Evolutionary conservation across 2,329 filamentous ascomycete genomes (phyloP).

Genomic region (Graphilbum fragrans): DNA sequence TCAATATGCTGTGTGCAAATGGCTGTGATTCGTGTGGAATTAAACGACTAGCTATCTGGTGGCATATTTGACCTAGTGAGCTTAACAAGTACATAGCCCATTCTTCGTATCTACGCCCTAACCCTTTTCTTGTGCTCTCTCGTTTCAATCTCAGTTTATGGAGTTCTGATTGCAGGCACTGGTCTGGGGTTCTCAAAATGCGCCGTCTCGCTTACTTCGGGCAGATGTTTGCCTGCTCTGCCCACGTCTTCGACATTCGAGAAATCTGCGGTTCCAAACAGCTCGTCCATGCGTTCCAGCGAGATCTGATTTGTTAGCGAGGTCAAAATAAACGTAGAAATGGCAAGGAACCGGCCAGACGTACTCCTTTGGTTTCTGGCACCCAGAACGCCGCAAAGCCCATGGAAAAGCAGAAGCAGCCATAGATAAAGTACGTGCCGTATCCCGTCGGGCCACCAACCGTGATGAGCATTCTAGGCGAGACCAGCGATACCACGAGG

Average conservation of each 20-base stretch:
- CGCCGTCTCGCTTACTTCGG: no score
- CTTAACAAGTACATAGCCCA: no score
- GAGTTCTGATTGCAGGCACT: no score
- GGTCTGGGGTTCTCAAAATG: no score
- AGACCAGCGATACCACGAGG: conserved; percentile 48
- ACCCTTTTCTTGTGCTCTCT: no score
- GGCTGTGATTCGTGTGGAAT: no score
- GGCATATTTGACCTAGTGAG: no score
- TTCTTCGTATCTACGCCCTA: no score
- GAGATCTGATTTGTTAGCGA: conserved; percentile 6
- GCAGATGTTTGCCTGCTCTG: conserved; percentile 5
- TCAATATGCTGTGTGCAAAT: no score
- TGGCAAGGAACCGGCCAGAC: not conserved
- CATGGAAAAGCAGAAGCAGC: conserved; percentile 44
- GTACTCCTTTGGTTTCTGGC: conserved; percentile 13
- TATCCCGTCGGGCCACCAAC: conserved; percentile 12
- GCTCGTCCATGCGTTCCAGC: conserved; percentile 15
- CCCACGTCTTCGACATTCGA: conserved; percentile 11
- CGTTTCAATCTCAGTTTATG: no score
- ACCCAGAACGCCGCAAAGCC: conserved; percentile 22
- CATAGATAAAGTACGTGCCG: conserved; percentile 46
- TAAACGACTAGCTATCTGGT: no score
- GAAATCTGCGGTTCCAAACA: conserved; percentile 13
- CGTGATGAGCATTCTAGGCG: conserved; percentile 45
- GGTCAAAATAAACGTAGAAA: not conserved